Percentiles rank a stretch among this genome's conserved stretches.
phyloP scores from a whole-genome alignment of 1,139 yeast genomes.

The Ogataea hybrid region DNA sequence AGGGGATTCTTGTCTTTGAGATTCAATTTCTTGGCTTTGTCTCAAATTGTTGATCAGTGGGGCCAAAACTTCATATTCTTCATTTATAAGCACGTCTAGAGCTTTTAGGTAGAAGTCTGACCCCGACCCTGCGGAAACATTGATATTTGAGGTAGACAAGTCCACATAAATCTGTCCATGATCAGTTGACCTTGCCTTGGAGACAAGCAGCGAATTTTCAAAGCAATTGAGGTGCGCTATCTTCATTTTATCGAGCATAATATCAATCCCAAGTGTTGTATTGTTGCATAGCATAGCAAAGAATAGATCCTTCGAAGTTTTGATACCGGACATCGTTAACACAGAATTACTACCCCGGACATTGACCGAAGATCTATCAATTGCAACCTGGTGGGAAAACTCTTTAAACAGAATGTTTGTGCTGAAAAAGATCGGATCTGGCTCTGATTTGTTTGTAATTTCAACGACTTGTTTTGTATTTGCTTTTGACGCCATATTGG shows the following conservation, averaged over 20 bases:
- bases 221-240: slow-evolving; percentile 5
- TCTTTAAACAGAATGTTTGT: slow-evolving; percentile 21
- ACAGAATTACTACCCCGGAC: slow-evolving; percentile 19
- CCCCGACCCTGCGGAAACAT: slow-evolving; percentile 20
- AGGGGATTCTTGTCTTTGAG: not conserved
- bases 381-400: slow-evolving; percentile 20
- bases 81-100: slow-evolving; percentile 17
- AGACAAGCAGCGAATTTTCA: slow-evolving; percentile 19
- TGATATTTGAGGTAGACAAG: slow-evolving; percentile 15
- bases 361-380: slow-evolving; percentile 20
- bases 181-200: slow-evolving; percentile 22
- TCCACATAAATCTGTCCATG: slow-evolving; percentile 24
- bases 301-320: slow-evolving; percentile 18
- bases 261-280: slow-evolving; percentile 11
- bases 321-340: slow-evolving; percentile 19
- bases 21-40: not conserved
- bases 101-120: slow-evolving; percentile 19
- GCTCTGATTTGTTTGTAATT: not conserved
- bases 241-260: slow-evolving; percentile 6
- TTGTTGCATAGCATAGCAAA: slow-evolving; percentile 20
- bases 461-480: not conserved
- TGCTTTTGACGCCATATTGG: not conserved
- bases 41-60: slow-evolving; percentile 13
- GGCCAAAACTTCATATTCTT: slow-evolving; percentile 21
- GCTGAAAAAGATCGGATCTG: slow-evolving; percentile 18